Evolutionary conservation across 768 basidiomycete genomes (phyloP).

Genomic region (Termitomyces sp.): DNA sequence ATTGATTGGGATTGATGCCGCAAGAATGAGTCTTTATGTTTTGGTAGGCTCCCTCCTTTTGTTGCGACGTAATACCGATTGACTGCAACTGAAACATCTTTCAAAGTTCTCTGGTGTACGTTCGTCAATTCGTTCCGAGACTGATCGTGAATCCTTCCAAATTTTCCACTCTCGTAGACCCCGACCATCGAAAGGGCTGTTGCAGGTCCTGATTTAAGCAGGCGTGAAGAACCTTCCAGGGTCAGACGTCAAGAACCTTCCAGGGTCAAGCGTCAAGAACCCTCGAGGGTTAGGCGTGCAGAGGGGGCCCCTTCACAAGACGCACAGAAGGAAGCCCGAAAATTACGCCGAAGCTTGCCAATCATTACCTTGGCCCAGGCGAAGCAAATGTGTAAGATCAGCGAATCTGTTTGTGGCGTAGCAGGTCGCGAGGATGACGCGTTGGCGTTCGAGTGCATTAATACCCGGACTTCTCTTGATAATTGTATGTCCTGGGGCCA

Average conservation of each 20-base stretch:
- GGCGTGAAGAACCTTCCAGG: background rate
- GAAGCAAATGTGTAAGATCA: constrained; percentile 12
- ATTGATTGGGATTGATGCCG: background rate
- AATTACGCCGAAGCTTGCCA: constrained; percentile 4
- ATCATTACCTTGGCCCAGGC: constrained; percentile 13
- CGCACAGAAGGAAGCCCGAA: too few relatives aligned
- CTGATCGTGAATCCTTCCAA: background rate
- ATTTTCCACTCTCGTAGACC: background rate
- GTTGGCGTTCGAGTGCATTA: constrained; percentile 14
- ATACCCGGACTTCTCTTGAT: constrained; percentile 5
- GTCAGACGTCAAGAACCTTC: background rate
- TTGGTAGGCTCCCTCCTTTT: background rate
- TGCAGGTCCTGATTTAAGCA: background rate
- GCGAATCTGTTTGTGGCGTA: constrained; percentile 16
- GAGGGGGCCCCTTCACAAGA: too few relatives aligned
- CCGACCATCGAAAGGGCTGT: background rate
- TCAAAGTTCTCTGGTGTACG: background rate
- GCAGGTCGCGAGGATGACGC: constrained; percentile 6
- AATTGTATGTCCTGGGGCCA: background rate
- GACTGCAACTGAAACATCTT: background rate
- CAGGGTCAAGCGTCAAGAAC: background rate
- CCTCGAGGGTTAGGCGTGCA: background rate
- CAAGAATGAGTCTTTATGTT: background rate
- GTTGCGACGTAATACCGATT: background rate
- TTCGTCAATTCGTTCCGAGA: background rate